Percentiles rank a stretch among this genome's conserved stretches.
Evolutionary conservation across 495 filamentous ascomycete species (phyloP).

Genomic region (Hypoxylon perforatum): DNA sequence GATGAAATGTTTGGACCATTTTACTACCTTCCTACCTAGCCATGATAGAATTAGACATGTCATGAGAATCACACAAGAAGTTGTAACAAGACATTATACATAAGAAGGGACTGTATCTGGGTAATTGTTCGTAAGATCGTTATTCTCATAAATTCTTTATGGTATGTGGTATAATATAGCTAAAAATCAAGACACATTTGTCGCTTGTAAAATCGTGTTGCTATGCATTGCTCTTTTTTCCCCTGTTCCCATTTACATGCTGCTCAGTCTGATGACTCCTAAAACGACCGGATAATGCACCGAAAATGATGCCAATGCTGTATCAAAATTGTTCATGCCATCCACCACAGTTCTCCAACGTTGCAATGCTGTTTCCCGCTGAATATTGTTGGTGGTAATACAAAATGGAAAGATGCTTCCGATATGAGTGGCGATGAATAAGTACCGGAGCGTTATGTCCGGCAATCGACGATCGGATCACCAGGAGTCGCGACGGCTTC

Average conservation of each 20-base stretch:
- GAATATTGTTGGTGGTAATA: conserved; percentile 8
- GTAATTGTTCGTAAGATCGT: conserved; percentile 16
- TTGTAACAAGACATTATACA: not conserved
- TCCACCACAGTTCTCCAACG: not conserved
- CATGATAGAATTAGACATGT: not conserved
- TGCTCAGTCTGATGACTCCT: not conserved
- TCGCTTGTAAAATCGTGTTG: conserved; percentile 5
- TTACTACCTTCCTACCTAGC: not conserved
- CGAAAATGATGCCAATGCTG: not conserved
- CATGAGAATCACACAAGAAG: not conserved
- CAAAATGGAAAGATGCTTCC: not conserved
- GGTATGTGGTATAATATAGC: conserved; percentile 4
- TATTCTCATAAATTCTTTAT: not conserved
- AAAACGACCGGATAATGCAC: not conserved
- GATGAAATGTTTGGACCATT: too few relatives aligned
- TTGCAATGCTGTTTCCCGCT: not conserved
- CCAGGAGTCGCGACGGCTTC: conserved; percentile 40
- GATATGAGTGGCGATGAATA: not conserved
- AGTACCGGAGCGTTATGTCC: not conserved
- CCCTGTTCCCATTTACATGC: not conserved
- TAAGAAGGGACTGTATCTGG: not conserved
- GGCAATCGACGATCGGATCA: conserved; percentile 20
- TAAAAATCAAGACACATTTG: not conserved
- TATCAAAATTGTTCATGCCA: too few relatives aligned
- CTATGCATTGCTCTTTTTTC: conserved; percentile 1